These are phyloP conservation scores for Zymoseptoria brevis DNA, from an alignment of 2,329 filamentous ascomycete genomes.

Conservation along the genomic window DNA sequence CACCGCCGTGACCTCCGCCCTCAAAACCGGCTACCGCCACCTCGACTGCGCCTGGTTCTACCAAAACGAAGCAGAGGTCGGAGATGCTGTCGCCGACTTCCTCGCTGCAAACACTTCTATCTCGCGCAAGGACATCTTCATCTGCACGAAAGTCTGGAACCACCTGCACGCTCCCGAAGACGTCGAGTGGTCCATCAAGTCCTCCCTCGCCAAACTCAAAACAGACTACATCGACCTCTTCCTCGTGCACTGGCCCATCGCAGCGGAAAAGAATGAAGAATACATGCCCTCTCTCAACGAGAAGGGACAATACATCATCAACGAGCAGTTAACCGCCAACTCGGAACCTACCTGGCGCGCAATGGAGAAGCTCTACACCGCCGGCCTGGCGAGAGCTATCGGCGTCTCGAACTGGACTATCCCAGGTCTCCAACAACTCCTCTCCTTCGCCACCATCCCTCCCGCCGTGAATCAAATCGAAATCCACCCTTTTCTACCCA, in stretches of 20 bases:
- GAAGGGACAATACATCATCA: slow-evolving; percentile 54
- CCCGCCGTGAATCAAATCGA: slow-evolving; percentile 43
- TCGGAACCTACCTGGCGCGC: slow-evolving; percentile 55
- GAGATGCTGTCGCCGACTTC: slow-evolving; percentile 48
- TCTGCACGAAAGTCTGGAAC: slow-evolving; percentile 48
- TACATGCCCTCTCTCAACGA: slow-evolving; percentile 41
- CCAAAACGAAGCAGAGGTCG: slow-evolving; percentile 47
- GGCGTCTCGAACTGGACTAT: slow-evolving; percentile 48
- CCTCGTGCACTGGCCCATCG: slow-evolving; percentile 40
- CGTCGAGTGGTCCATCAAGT: slow-evolving; percentile 30
- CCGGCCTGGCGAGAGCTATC: slow-evolving; percentile 48
- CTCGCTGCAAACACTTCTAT: slow-evolving; percentile 40
- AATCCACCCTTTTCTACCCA: slow-evolving; percentile 53
- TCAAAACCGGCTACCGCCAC: slow-evolving; percentile 46
- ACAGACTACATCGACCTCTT: slow-evolving; percentile 31
- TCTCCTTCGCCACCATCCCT: slow-evolving; percentile 36
- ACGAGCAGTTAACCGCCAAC: slow-evolving; percentile 58
- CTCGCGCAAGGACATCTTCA: slow-evolving; percentile 44
- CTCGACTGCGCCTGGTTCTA: slow-evolving; percentile 51
- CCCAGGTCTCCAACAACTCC: slow-evolving; percentile 36
- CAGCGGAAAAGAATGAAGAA: slow-evolving; percentile 44
- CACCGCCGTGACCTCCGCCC: slow-evolving; percentile 43
- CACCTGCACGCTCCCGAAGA: slow-evolving; percentile 39
- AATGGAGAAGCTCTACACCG: slow-evolving; percentile 51
- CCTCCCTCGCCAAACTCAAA: slow-evolving; percentile 28